Conservation (phyloP, 805 yeast genomes). For the Candida schatavii region DNA sequence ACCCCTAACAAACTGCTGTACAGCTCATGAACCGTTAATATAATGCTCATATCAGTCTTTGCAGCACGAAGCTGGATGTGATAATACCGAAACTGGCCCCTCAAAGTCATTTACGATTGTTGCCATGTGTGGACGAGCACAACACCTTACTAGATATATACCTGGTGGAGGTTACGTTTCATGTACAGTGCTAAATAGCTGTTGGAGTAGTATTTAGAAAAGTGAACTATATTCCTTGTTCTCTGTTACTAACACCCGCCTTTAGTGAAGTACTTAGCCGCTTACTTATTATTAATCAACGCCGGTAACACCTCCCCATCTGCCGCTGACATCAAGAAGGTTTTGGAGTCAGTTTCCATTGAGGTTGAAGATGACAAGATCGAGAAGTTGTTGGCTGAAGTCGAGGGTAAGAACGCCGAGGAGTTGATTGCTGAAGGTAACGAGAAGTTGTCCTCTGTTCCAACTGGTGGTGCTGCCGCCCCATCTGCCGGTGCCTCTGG, state of each 20-base stretch:
- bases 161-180: no score
- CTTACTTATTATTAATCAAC: conserved; percentile 46
- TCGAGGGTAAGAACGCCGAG: conserved; percentile 33
- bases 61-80: no score
- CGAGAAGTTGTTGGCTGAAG: conserved; percentile 33
- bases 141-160: no score
- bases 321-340: conserved; percentile 39
- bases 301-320: conserved; percentile 46
- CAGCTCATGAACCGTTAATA: no score
- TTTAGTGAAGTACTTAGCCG: conserved; percentile 46
- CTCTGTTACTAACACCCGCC: conserved; percentile 22
- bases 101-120: no score
- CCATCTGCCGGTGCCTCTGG: conserved; percentile 24
- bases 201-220: no score
- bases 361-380: conserved; percentile 35
- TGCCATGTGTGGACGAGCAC: no score
- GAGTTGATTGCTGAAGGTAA: conserved; percentile 37
- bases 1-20: no score
- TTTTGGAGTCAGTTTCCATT: conserved; percentile 38
- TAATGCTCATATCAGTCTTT: no score
- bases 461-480: conserved; percentile 32
- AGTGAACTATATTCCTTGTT: no score
- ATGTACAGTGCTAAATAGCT: no score
- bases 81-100: no score
- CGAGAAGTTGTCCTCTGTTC: conserved; percentile 35